phyloP scores from a whole-genome alignment of 1,139 yeast species.

The Debaryomyces nepalensis region DNA sequence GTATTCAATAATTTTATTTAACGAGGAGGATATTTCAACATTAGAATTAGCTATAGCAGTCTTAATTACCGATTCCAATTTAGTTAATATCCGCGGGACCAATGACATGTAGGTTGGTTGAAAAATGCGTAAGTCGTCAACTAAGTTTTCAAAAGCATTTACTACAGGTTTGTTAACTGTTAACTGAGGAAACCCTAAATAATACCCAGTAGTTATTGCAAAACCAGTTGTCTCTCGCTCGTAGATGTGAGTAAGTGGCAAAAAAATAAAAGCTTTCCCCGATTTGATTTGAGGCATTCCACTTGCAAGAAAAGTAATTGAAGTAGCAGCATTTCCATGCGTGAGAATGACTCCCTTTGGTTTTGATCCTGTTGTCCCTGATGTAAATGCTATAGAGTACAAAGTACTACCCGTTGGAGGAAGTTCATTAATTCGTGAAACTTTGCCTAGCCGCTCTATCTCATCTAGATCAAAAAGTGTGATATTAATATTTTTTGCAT shows the following conservation, averaged over 20 bases:
- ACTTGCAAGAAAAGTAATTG: conserved; percentile 32
- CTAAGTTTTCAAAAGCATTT: conserved; percentile 22
- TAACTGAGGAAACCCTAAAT: conserved; percentile 47
- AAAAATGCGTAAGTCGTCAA: conserved; percentile 35
- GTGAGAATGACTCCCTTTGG: conserved; percentile 71
- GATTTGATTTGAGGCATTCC: conserved; percentile 20
- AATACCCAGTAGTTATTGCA: conserved; percentile 40
- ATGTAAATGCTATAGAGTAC: conserved; percentile 73
- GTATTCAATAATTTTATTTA: conserved; percentile 26
- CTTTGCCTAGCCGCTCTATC: conserved; percentile 53
- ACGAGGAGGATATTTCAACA: conserved; percentile 21
- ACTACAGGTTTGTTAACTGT: conserved; percentile 19
- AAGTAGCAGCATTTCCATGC: conserved; percentile 55
- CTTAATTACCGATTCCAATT: conserved; percentile 46
- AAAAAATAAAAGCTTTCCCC: conserved; percentile 28
- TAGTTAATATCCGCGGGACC: conserved; percentile 40
- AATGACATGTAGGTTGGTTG: conserved; percentile 39
- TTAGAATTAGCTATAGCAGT: conserved; percentile 29
- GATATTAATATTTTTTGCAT: conserved; percentile 27
- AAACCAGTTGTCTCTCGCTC: conserved; percentile 40
- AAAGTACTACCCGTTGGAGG: conserved; percentile 57
- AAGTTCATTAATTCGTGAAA: conserved; percentile 44
- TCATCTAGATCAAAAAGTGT: conserved; percentile 49
- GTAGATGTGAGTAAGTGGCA: conserved; percentile 44
- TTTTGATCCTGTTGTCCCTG: conserved; percentile 67